These are phyloP conservation scores for Eutrema salsugineum DNA, from an alignment of 441 rosid species.

Conservation along the genomic window DNA sequence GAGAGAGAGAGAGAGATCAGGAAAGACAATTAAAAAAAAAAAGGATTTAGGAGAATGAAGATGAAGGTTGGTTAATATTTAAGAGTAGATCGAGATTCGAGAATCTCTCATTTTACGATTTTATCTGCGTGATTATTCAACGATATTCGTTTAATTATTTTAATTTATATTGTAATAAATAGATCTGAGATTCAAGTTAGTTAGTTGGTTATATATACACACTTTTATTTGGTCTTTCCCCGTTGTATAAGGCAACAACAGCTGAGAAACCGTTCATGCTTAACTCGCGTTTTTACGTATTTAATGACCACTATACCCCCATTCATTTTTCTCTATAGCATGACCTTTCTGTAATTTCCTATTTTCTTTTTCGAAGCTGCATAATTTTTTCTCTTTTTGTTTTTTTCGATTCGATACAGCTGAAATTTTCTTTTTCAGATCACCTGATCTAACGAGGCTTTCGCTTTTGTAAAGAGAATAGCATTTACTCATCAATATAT, in stretches of 20 bases:
- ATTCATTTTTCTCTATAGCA: background rate
- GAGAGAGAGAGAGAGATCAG: too few relatives aligned
- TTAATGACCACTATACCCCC: background rate
- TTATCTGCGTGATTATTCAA: constrained; percentile 2
- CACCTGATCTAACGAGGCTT: constrained; percentile 15
- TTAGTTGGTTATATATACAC: background rate
- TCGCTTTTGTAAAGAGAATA: background rate
- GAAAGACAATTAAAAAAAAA: too few relatives aligned
- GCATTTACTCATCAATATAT: background rate
- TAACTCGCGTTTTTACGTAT: background rate
- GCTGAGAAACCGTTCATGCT: constrained; percentile 1
- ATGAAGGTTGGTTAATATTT: background rate
- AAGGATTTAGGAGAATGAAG: too few relatives aligned
- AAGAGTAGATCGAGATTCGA: background rate
- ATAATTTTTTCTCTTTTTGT: background rate
- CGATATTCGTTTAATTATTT: background rate
- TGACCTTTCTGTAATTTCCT: background rate
- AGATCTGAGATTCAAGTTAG: background rate
- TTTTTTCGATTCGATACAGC: background rate
- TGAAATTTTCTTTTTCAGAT: background rate
- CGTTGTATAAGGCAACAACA: constrained; percentile 5
- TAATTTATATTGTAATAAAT: background rate
- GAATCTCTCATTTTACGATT: background rate
- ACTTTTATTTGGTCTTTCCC: background rate
- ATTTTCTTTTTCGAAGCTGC: background rate